Base-by-base conservation (phyloP, 805 yeast genomes). In the Candida krabiensis region DNA sequence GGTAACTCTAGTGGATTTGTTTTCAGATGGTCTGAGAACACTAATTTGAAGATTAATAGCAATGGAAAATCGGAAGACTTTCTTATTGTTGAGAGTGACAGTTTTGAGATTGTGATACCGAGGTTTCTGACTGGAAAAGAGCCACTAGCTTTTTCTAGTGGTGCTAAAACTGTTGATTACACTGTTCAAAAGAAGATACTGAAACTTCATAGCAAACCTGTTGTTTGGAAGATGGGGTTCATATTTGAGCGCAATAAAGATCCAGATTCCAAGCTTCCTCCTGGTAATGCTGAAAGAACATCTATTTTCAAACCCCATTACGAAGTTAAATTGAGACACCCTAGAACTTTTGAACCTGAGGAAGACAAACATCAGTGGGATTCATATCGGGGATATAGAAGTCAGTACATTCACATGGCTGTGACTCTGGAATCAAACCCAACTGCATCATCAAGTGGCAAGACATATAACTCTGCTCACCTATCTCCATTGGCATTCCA, bases 381-480 rank as follows among this genome's bases (percentile, higher is more conserved):
- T 62, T 86, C 96, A 0, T 91, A 83, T 57, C 63, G 61, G 9
- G 88, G 83, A 0, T 93, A 80, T 67, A 67, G 98, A 55, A 84
- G 95, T 46, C 82, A 88, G 38, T 90, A 78, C 55, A 69, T 91
- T 9, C 96, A 88, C 55, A 57, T 86, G 69, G 77, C 89, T 0
- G 64, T 85, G 26, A 63, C 77, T 0, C 66, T 85, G 22, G 52
- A 65, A 3, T 77, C 85, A 6, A 60, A 63, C 16, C 33, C 47
- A 11, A 38, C 44, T 19, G 43, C 43, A 6, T 36, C 38, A 19
- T 41, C 40, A 9, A 68, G 28, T 15, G 23, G 46, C 13, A 37
- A 34, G 3, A 60, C 79, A 9, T 80, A 80, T 50, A 91, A 90
- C 61, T 70, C 89, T 1, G 72, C 86, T 30, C 95, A 90, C 56